phyloP scores from a whole-genome alignment of 129 eudicot species.

The Smallanthus sonchifolius region DNA sequence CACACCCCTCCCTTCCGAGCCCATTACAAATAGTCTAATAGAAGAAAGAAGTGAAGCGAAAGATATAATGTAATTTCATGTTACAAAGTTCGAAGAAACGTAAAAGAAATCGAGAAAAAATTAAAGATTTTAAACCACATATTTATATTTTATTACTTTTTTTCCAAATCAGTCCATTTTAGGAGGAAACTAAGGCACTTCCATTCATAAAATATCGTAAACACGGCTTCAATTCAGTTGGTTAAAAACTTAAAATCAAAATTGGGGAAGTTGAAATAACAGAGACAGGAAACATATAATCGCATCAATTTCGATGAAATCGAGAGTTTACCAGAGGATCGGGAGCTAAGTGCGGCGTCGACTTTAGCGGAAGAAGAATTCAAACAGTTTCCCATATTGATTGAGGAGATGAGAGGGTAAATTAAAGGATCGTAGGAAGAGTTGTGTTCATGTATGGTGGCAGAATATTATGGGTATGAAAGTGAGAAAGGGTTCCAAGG shows the following conservation, averaged over 20 bases:
- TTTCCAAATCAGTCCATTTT: no score
- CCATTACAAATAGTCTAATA: no score
- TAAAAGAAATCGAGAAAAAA: no score
- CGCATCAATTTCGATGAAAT: background rate
- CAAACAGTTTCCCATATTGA: slow-evolving; percentile 68
- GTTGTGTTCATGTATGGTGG: background rate
- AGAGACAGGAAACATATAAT: background rate
- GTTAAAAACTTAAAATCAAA: background rate
- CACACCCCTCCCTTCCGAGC: no score
- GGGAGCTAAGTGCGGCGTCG: slow-evolving; percentile 52
- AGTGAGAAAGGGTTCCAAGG: background rate
- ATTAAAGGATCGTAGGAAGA: background rate
- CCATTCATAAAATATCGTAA: no score
- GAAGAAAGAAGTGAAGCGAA: no score
- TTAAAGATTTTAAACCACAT: no score
- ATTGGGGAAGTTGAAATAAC: background rate
- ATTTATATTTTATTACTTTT: no score
- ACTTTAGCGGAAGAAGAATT: slow-evolving; percentile 74
- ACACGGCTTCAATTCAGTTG: background rate
- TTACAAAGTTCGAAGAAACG: no score
- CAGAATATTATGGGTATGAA: background rate
- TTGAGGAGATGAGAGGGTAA: background rate
- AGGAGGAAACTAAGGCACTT: no score
- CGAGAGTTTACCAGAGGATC: slow-evolving; percentile 42
- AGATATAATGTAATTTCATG: no score